Percentiles rank a stretch among this genome's conserved stretches.
Evolutionary conservation across 179 eudicot species (phyloP).

Genomic region (Drosera spatulata): DNA sequence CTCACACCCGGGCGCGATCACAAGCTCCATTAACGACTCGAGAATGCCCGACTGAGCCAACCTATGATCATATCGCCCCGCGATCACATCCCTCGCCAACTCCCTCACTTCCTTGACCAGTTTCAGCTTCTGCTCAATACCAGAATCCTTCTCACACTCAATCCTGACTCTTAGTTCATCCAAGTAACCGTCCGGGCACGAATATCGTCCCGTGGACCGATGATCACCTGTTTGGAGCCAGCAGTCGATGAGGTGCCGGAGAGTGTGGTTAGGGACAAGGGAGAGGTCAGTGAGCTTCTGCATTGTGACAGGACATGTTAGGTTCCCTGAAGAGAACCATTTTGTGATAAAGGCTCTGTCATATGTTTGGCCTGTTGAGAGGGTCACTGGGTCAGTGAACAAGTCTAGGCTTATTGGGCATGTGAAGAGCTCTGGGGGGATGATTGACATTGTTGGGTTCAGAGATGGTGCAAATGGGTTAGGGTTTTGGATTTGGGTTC

Average conservation of each 20-base stretch:
- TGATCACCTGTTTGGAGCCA: slow-evolving; percentile 22
- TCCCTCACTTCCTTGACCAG: slow-evolving; percentile 21
- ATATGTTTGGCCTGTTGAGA: slow-evolving; percentile 67
- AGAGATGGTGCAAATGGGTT: too few relatives aligned
- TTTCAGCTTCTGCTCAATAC: slow-evolving; percentile 19
- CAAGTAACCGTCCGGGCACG: slow-evolving; percentile 10
- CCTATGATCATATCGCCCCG: slow-evolving; percentile 14
- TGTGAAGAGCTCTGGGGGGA: slow-evolving; percentile 37
- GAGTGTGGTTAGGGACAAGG: too few relatives aligned
- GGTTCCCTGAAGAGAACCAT: slow-evolving; percentile 50
- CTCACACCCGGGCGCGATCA: slow-evolving; percentile 14
- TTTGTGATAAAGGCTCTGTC: slow-evolving; percentile 43
- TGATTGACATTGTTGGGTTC: too few relatives aligned
- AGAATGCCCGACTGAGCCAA: slow-evolving; percentile 34
- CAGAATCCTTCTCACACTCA: slow-evolving; percentile 27
- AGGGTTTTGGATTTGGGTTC: too few relatives aligned
- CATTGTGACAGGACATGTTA: slow-evolving; percentile 74
- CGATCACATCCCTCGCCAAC: slow-evolving; percentile 18
- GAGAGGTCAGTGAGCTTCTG: slow-evolving; percentile 42
- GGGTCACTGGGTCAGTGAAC: slow-evolving; percentile 55
- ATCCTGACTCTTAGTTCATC: slow-evolving; percentile 27
- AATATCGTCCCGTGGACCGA: neutral
- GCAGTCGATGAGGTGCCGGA: slow-evolving; percentile 42
- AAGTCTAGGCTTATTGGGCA: slow-evolving; percentile 58
- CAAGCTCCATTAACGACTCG: slow-evolving; percentile 22